Conservation (phyloP, 768 basidiomycete species). For the Lentinus brumalis region DNA sequence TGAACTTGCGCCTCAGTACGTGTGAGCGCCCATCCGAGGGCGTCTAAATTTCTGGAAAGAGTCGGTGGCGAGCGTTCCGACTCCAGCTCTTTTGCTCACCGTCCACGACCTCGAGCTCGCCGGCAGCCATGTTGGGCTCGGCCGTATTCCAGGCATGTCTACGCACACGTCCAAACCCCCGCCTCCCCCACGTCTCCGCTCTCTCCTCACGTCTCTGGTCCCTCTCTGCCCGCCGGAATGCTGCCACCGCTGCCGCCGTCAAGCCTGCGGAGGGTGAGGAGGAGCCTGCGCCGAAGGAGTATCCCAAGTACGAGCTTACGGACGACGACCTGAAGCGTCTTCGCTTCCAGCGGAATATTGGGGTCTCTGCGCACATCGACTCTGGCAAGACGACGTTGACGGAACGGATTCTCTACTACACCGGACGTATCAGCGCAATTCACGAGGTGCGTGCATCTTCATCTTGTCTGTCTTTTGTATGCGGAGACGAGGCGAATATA, state of each 20-base stretch:
- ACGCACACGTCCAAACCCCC: slow-evolving; percentile 13
- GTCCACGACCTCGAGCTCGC: slow-evolving; percentile 17
- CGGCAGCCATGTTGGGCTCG: slow-evolving; percentile 17
- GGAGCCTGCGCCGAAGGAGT: slow-evolving; percentile 14
- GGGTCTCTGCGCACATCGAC: slow-evolving; percentile 93
- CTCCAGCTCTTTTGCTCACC: slow-evolving; percentile 10
- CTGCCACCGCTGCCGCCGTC: slow-evolving; percentile 26
- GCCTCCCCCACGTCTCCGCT: background rate
- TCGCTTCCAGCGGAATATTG: slow-evolving; percentile 87
- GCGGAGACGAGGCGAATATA: no score
- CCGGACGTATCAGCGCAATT: slow-evolving; percentile 92
- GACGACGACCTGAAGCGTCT: slow-evolving; percentile 69
- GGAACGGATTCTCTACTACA: slow-evolving; percentile 94
- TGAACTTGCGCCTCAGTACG: no score
- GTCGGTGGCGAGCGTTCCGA: background rate
- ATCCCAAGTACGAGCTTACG: slow-evolving; percentile 42
- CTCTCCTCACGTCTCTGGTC: slow-evolving; percentile 10
- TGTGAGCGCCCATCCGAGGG: background rate
- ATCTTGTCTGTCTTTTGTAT: no score
- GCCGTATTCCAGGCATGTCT: slow-evolving; percentile 21
- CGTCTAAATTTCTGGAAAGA: background rate
- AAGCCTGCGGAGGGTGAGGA: slow-evolving; percentile 17
- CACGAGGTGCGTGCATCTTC: slow-evolving; percentile 80
- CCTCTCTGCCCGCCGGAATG: slow-evolving; percentile 16
- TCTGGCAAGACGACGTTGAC: slow-evolving; percentile 98